Evolutionary conservation across 208 protist species (phyloP), one percentile per base, ranked within the genome.

Genomic region (Phytomonas serpens): DNA sequence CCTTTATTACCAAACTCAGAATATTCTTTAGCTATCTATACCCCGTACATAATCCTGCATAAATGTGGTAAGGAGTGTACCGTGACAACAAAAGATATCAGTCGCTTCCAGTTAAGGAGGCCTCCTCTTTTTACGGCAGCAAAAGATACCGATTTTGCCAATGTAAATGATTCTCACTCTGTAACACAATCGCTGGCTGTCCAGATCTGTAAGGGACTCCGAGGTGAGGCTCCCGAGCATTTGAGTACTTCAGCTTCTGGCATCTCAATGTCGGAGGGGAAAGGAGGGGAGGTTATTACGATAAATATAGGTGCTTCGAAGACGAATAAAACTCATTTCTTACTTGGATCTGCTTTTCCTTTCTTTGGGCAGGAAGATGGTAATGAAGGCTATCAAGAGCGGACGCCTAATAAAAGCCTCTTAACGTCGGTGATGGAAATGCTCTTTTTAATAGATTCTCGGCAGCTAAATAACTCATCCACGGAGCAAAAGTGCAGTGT

Each of bases 391-490:
- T 57, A 27, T 6, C 47, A 57, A 11, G 4, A 57, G 5, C 19
- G 4, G 23, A 57, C 19, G 16, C 19, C 33, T 66, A 42, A 27
- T 62, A 47, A 71, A 30, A 66, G 76, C 34, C 64, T 81, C 66
- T 75, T 81, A 9, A 6, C 30, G 4, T 61, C 66, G 2, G 77
- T 81, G 51, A 27, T 81, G 66, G 47, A 68, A 61, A 73, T 69
- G 16, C 68, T 81, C 27, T 81, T 77, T 57, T 13, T 19, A 36
- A 19, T 36, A 57, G 19, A 27, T 57, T 27, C 19, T 57, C 47
- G 27, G 4, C 19, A 11, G 27, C 16, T 27, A 27, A 27, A 57
- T 29, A 5, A 27, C 23, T 38, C 31, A 42, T 4, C 52, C 31
- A 16, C 34, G 33, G 10, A 29, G 47, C 32, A 52, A 13, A 11